Percentiles rank a stretch among this genome's conserved stretches.
Evolutionary conservation across 805 yeast species (phyloP).

Genomic region (Wickerhamiella spandovensis): DNA sequence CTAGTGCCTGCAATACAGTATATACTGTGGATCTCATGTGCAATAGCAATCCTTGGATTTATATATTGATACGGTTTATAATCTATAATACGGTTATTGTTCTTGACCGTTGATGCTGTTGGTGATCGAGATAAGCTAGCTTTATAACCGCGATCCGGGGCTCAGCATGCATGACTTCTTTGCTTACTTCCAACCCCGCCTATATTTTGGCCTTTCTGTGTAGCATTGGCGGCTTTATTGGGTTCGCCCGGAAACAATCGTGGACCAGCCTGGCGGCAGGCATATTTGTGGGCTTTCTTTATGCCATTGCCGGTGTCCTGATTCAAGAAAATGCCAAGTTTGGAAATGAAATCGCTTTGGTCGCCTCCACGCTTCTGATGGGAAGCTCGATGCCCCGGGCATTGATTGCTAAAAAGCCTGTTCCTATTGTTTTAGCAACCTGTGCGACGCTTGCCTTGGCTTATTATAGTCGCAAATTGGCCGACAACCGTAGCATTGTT

Average conservation of each 20-base stretch:
- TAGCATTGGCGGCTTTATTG: conserved; percentile 58
- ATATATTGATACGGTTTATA: too few relatives aligned
- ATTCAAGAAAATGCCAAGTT: conserved; percentile 57
- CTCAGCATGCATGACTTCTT: neutral
- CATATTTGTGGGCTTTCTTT: conserved; percentile 25
- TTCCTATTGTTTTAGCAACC: conserved; percentile 54
- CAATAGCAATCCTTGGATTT: too few relatives aligned
- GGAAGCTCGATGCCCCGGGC: conserved; percentile 64
- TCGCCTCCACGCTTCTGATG: conserved; percentile 51
- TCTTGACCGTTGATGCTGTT: too few relatives aligned
- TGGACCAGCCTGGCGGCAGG: conserved; percentile 76
- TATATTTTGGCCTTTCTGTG: conserved; percentile 56
- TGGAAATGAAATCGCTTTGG: conserved; percentile 72
- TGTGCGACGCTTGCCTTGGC: conserved; percentile 51
- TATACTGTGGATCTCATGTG: too few relatives aligned
- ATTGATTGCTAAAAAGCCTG: conserved; percentile 49
- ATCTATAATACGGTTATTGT: too few relatives aligned
- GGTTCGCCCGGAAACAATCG: conserved; percentile 56
- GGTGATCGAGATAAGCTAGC: too few relatives aligned
- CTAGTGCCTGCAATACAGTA: too few relatives aligned
- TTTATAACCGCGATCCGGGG: too few relatives aligned
- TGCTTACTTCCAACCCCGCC: conserved; percentile 35
- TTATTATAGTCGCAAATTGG: conserved; percentile 65
- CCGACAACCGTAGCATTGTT: conserved; percentile 27
- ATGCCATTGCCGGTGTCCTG: conserved; percentile 43